Conservation (phyloP, 2,329 filamentous ascomycete genomes). For the Fusarium sp. region DNA sequence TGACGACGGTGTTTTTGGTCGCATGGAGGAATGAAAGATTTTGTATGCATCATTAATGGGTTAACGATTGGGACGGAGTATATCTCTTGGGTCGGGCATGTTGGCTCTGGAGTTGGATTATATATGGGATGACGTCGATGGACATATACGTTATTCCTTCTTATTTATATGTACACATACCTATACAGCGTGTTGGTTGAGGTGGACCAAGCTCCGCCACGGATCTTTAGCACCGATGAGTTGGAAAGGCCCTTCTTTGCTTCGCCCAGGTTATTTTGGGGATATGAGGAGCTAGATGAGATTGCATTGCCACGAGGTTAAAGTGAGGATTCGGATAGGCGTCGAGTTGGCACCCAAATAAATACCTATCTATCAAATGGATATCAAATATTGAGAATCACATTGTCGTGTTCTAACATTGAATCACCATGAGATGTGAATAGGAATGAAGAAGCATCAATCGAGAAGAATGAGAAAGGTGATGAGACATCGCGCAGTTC, state of each 20-base stretch:
- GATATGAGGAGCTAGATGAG: conserved; percentile 44
- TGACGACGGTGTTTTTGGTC: conserved; percentile 94
- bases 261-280: conserved; percentile 25
- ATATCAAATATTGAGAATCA: conserved; percentile 41
- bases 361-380: conserved; percentile 48
- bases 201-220: conserved; percentile 70
- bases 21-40: conserved; percentile 88
- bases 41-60: conserved; percentile 40
- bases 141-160: conserved; percentile 49
- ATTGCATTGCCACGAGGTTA: conserved; percentile 72
- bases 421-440: conserved; percentile 1
- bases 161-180: conserved; percentile 58
- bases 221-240: conserved; percentile 74
- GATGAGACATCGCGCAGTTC: conserved; percentile 11
- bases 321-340: conserved; percentile 71
- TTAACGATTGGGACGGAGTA: conserved; percentile 39
- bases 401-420: conserved; percentile 9
- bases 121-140: conserved; percentile 47
- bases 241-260: conserved; percentile 57
- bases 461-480: not conserved
- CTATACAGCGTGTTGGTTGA: conserved; percentile 53
- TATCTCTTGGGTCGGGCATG: conserved; percentile 44
- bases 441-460: not conserved
- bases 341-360: conserved; percentile 67
- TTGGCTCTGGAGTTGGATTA: conserved; percentile 47